These are phyloP conservation scores for Cinnamomum chago DNA, from an alignment of 164 flowering plant species.

Conservation along the genomic window DNA sequence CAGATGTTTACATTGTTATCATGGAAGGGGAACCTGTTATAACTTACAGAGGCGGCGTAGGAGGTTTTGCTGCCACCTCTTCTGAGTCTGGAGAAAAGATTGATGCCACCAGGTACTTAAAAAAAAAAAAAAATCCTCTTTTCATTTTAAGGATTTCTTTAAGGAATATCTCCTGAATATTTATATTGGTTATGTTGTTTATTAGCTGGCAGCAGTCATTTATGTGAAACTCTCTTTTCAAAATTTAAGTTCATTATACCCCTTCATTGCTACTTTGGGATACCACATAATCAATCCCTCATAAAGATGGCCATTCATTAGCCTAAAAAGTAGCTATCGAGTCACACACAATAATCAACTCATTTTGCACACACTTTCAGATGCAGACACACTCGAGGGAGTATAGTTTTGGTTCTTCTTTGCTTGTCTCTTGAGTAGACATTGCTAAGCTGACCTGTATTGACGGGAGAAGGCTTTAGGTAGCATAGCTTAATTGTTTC, in stretches of 20 bases:
- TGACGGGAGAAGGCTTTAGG: too few species aligned
- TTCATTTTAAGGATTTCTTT: background rate
- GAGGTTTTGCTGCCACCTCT: conserved; percentile 86
- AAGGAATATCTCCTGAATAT: background rate
- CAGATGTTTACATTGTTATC: conserved; percentile 76
- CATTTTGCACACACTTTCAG: background rate
- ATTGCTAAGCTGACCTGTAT: too few species aligned
- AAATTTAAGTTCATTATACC: too few species aligned
- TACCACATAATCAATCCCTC: too few species aligned
- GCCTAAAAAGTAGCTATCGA: too few species aligned
- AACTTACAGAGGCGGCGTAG: conserved; percentile 70
- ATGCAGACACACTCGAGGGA: background rate
- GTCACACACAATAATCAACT: background rate
- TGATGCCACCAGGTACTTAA: conserved; percentile 60
- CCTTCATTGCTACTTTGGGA: too few species aligned
- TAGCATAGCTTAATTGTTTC: too few species aligned
- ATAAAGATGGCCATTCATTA: too few species aligned
- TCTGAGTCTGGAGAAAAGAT: conserved; percentile 76
- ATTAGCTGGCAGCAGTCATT: background rate
- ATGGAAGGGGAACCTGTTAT: conserved; percentile 86
- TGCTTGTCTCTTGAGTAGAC: too few species aligned
- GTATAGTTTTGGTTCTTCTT: too few species aligned
- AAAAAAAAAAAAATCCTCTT: background rate
- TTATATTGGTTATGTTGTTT: too few species aligned
- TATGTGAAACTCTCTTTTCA: background rate